Base-by-base conservation (phyloP, 192 early-diverging fungal species). In the Chytriomyces confervae region DNA sequence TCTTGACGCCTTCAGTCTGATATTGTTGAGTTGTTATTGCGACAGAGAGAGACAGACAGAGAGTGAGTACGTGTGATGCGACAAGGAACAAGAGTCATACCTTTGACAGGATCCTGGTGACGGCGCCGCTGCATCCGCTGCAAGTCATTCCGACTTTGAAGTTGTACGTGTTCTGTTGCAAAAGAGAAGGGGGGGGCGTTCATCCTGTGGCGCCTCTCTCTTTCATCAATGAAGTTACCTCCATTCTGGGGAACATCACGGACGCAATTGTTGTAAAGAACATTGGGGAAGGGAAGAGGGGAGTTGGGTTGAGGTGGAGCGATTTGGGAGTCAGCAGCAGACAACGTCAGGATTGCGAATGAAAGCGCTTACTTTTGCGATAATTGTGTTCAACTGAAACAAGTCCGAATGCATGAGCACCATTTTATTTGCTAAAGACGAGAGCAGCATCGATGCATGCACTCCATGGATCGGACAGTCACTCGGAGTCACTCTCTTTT, bases 91-190 rank as follows among this genome's bases (percentile, higher is more conserved):
- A 36, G 29, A 36, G 29, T 36, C 29, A 57, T 13, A 91, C 84
- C 83, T 90, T 91, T 71, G 49, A 81, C 48, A 94, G 78, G 49
- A 90, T 92, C 43, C 90, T 82, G 76, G 84, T 87, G 53, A 94
- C 93, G 66, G 93, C 93, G 77, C 88, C 88, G 24, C 85, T 86
- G 89, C 93, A 94, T 44, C 93, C 93, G 50, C 77, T 77, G 86
- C 93, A 94, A 80, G 89, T 87, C 93, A 94, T 94, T 72, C 77
- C 89, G 76, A 94, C 93, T 36, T 90, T 91, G 87, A 88, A 94
- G 51, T 83, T 90, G 88, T 92, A 93, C 49, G 79, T 81, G 61
- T 77, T 62, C 84, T 84, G 69, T 11, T 36, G 29, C 29, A 36
- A 36, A 36, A 36, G 29, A 0, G 29, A 36, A 1, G 29, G 29